Conservation (phyloP, 2,329 filamentous ascomycete genomes). For the Phyllachora maydis region DNA sequence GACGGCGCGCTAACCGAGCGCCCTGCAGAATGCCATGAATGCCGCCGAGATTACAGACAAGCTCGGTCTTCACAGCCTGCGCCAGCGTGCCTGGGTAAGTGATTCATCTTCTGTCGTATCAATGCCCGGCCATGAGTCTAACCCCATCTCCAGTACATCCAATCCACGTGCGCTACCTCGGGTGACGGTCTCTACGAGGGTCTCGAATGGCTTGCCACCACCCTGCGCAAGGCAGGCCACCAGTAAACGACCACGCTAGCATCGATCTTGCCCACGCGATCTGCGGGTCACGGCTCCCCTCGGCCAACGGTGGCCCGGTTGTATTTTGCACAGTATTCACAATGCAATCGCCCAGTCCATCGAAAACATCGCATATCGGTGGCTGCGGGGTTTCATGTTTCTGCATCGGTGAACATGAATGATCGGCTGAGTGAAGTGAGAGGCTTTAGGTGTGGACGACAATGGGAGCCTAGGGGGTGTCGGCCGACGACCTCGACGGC, state of each 20-base stretch:
- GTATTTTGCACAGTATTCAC: constrained; percentile 33
- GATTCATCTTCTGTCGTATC: constrained; percentile 2
- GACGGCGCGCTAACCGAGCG: constrained; percentile 9
- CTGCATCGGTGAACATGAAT: too few relatives aligned
- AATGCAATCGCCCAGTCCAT: constrained; percentile 34
- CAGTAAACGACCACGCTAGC: constrained; percentile 25
- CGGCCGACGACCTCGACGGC: too few relatives aligned
- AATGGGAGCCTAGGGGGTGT: too few relatives aligned
- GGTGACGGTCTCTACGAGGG: constrained; percentile 99
- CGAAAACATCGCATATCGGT: constrained; percentile 17
- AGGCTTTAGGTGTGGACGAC: too few relatives aligned
- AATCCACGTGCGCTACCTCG: constrained; percentile 97
- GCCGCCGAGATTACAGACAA: constrained; percentile 99
- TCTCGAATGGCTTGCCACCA: constrained; percentile 80
- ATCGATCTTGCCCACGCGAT: too few relatives aligned
- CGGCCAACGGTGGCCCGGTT: constrained; percentile 26
- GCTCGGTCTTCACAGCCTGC: constrained; percentile 96
- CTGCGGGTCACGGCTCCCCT: constrained; percentile 13
- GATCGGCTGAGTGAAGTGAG: too few relatives aligned
- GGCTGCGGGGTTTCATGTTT: too few relatives aligned
- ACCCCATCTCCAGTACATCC: constrained; percentile 55
- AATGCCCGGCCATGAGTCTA: too few relatives aligned
- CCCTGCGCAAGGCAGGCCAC: constrained; percentile 56
- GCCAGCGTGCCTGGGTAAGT: constrained; percentile 96
- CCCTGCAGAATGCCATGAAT: constrained; percentile 84